A percentile compares a stretch with the other conserved stretches of the same genome.
Conservation (phyloP, 345 rosid species). For the Hibiscus mutabilis region DNA sequence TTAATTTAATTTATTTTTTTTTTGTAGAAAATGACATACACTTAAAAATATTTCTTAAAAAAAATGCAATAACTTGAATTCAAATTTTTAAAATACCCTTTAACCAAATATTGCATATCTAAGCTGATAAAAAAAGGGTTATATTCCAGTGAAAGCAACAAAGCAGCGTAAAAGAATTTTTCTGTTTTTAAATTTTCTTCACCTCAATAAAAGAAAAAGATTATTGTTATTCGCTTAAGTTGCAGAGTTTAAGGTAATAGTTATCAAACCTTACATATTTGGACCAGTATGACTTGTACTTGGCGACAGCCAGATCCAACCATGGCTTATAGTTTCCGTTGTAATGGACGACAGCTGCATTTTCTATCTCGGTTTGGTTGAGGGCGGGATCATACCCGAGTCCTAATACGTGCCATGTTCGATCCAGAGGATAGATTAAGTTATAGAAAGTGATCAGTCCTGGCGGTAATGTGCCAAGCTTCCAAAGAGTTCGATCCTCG, state of each 20-base stretch:
- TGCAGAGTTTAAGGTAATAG: constrained; percentile 62
- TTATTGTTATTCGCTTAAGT: constrained; percentile 37
- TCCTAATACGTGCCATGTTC: constrained; percentile 88
- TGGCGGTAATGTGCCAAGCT: constrained; percentile 92
- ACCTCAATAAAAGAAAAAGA: not conserved
- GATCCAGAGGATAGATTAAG: constrained; percentile 69
- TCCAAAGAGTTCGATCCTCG: constrained; percentile 96
- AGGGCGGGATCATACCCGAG: constrained; percentile 97
- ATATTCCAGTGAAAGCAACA: not conserved
- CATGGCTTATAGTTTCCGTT: constrained; percentile 98
- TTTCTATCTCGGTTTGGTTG: constrained; percentile 79
- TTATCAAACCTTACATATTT: constrained; percentile 64
- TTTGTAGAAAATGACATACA: no score
- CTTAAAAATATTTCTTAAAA: not conserved
- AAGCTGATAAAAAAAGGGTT: not conserved
- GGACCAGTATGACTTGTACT: constrained; percentile 88
- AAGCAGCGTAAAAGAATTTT: not conserved
- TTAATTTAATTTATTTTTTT: no score
- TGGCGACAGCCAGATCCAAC: constrained; percentile 82
- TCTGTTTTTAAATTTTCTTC: not conserved
- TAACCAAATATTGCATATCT: not conserved
- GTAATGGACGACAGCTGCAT: constrained; percentile 89
- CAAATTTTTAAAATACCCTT: not conserved
- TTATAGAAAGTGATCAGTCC: constrained; percentile 95
- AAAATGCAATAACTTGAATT: not conserved